Evolutionary conservation across 1,284 basidiomycete species (phyloP).

Genomic region (Rhodotorula sp.): DNA sequence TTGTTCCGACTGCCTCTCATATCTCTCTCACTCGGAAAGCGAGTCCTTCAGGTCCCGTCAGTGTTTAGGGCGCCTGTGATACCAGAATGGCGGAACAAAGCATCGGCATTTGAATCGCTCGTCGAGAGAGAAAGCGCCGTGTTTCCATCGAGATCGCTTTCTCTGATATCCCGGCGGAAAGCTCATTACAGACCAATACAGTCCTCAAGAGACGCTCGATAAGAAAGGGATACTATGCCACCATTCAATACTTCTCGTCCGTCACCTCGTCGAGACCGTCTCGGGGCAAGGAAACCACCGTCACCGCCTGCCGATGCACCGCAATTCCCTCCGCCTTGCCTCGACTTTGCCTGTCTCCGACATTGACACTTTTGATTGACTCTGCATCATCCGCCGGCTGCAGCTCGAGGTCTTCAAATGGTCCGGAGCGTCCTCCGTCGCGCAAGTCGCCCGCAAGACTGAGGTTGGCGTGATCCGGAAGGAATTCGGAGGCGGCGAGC

Average conservation of each 20-base stretch:
- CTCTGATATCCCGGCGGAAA: too few species aligned
- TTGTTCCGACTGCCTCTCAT: too few species aligned
- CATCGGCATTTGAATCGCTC: too few species aligned
- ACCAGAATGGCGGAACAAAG: too few species aligned
- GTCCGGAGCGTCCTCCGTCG: neutral
- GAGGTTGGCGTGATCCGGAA: neutral
- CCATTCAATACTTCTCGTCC: neutral
- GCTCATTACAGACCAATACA: too few species aligned
- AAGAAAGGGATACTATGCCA: neutral
- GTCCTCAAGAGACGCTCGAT: too few species aligned
- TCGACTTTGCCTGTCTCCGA: too few species aligned
- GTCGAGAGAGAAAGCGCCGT: too few species aligned
- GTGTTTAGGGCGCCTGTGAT: too few species aligned
- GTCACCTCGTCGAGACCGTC: neutral
- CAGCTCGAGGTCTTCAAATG: constrained; percentile 2
- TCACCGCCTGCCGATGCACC: neutral
- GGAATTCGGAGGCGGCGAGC: constrained; percentile 1
- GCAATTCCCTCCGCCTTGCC: neutral
- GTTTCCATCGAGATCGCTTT: too few species aligned
- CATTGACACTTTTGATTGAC: neutral
- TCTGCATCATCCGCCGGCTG: neutral
- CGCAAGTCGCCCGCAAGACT: neutral
- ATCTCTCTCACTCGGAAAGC: too few species aligned
- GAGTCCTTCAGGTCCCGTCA: too few species aligned
- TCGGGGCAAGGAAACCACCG: neutral